Conservation (phyloP, 1,284 basidiomycete genomes). For the Irpex sp. region DNA sequence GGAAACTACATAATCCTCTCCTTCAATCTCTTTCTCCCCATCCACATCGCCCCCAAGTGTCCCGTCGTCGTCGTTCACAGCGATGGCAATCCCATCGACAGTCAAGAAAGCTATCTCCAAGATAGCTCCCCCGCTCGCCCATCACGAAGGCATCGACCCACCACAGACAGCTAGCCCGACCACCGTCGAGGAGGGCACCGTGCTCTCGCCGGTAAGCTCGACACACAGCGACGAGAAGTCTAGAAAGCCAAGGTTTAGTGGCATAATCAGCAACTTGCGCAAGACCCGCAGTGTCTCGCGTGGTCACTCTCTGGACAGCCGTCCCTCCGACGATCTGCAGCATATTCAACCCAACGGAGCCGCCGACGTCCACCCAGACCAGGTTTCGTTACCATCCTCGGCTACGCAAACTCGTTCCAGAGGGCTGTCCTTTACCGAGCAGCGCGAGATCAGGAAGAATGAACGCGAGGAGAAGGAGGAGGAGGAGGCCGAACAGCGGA, state of each 20-base stretch:
- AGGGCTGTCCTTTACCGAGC: slow-evolving; percentile 23
- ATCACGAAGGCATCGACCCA: slow-evolving; percentile 10
- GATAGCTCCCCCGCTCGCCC: slow-evolving; percentile 14
- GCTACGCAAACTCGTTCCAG: not conserved
- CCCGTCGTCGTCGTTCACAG: not conserved
- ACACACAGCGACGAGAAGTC: not conserved
- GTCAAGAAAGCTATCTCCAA: slow-evolving; percentile 19
- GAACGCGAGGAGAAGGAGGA: slow-evolving; percentile 23
- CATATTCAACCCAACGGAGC: slow-evolving; percentile 14
- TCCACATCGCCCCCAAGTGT: not conserved
- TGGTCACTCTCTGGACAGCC: slow-evolving; percentile 2
- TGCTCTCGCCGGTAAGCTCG: not conserved
- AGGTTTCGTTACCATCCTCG: slow-evolving; percentile 4
- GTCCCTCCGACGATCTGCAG: slow-evolving; percentile 12
- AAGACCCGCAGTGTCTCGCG: slow-evolving; percentile 7
- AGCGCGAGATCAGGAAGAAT: slow-evolving; percentile 20
- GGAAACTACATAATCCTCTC: not conserved
- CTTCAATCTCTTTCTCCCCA: not conserved
- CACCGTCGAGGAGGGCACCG: not conserved
- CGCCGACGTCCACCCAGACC: slow-evolving; percentile 12
- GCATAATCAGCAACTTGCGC: slow-evolving; percentile 9
- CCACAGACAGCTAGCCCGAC: slow-evolving; percentile 8
- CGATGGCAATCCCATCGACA: slow-evolving; percentile 5
- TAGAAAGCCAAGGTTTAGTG: slow-evolving; percentile 4
- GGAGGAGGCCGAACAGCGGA: slow-evolving; percentile 16